These are phyloP conservation scores for Harringtonia aguacate DNA, from an alignment of 2,329 filamentous ascomycete species.

Conservation along the genomic window DNA sequence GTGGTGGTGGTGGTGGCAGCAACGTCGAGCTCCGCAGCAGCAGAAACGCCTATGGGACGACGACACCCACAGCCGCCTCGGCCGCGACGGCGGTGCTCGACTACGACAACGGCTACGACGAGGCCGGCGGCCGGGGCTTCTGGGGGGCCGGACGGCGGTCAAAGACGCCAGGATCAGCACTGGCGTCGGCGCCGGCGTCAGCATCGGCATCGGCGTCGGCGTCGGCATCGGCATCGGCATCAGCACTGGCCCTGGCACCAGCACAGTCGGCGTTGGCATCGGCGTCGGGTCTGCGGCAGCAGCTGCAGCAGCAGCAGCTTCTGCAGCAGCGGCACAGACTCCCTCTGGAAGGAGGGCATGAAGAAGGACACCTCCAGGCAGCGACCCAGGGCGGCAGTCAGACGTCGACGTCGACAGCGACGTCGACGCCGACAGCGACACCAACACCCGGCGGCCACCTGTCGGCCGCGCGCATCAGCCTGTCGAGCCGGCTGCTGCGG, in stretches of 20 bases:
- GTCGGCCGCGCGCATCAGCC: slow-evolving; percentile 34
- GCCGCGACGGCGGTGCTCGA: neutral
- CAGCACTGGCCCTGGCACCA: too few relatives aligned
- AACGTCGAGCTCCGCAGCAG: neutral
- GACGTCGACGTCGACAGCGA: too few relatives aligned
- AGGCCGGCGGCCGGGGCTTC: slow-evolving; percentile 3
- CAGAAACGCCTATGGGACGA: slow-evolving; percentile 17
- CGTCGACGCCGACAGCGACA: slow-evolving; percentile 14
- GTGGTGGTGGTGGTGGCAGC: neutral
- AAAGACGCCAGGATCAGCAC: neutral
- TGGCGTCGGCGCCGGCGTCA: too few relatives aligned
- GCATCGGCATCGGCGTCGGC: too few relatives aligned
- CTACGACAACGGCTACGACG: too few relatives aligned
- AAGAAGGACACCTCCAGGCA: too few relatives aligned
- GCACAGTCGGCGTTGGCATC: too few relatives aligned
- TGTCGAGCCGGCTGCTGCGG: slow-evolving; percentile 32
- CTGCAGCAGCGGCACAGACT: slow-evolving; percentile 1
- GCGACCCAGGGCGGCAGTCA: too few relatives aligned
- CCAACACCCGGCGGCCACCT: slow-evolving; percentile 15
- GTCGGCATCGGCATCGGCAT: too few relatives aligned
- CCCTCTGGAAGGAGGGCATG: too few relatives aligned
- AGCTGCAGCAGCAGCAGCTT: slow-evolving; percentile 10
- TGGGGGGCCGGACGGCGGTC: slow-evolving; percentile 5
- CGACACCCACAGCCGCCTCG: slow-evolving; percentile 21
- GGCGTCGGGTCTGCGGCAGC: neutral